Evolutionary conservation across 768 basidiomycete genomes (phyloP).

Genomic region (Ramaria rubella): DNA sequence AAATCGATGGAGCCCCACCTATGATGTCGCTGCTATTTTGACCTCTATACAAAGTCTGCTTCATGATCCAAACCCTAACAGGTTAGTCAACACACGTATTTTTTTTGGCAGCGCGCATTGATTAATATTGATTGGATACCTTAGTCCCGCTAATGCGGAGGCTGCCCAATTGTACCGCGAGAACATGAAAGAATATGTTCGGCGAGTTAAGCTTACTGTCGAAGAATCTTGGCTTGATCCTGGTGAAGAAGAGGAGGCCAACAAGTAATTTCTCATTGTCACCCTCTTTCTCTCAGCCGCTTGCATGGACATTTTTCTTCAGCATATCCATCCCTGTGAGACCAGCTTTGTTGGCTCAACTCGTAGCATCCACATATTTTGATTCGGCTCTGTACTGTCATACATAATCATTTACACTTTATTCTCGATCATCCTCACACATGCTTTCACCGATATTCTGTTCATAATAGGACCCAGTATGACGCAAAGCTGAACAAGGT

Average conservation of each 20-base stretch:
- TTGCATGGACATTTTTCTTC: background rate
- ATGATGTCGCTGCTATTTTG: conserved; percentile 97
- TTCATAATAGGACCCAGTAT: too few relatives aligned
- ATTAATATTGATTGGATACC: background rate
- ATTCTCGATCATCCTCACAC: too few relatives aligned
- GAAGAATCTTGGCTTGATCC: conserved; percentile 93
- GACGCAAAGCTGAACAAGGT: too few relatives aligned
- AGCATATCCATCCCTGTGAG: background rate
- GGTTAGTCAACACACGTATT: conserved; percentile 27
- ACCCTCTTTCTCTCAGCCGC: background rate
- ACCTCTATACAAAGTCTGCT: conserved; percentile 93
- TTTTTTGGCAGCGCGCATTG: background rate
- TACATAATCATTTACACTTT: background rate
- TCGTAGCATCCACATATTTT: background rate
- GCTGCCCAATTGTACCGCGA: conserved; percentile 95
- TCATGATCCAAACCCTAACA: conserved; percentile 95
- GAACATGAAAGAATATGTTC: conserved; percentile 97
- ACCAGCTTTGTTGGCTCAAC: background rate
- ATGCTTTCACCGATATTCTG: too few relatives aligned
- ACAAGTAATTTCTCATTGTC: background rate
- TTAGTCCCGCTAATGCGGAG: conserved; percentile 94
- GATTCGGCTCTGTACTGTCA: background rate
- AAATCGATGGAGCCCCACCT: conserved; percentile 98
- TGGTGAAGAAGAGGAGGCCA: conserved; percentile 50
- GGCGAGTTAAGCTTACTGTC: conserved; percentile 87